These are phyloP conservation scores for Acanthamoeba polyphaga DNA, from an alignment of 208 protist genomes.

Conservation along the genomic window DNA sequence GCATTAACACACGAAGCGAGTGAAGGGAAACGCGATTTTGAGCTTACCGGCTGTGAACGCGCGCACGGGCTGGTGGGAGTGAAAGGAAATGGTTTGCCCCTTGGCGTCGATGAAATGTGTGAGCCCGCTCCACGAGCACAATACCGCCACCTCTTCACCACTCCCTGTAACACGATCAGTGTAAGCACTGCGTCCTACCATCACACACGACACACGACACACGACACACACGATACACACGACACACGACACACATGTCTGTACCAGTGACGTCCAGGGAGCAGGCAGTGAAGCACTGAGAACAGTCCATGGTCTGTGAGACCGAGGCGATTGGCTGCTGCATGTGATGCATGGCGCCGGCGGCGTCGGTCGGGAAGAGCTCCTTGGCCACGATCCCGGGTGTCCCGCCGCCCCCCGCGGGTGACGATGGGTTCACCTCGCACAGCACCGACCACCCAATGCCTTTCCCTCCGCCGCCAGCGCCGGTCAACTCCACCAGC, in stretches of 20 bases:
- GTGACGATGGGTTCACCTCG: not conserved
- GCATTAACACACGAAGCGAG: not conserved
- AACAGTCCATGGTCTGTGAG: slow-evolving; percentile 15
- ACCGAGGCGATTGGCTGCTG: not conserved
- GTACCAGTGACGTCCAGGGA: slow-evolving; percentile 11
- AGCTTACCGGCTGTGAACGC: slow-evolving; percentile 9
- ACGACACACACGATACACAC: not conserved
- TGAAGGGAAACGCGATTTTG: not conserved
- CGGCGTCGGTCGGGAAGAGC: not conserved
- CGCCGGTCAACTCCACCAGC: slow-evolving; percentile 3
- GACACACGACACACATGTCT: not conserved
- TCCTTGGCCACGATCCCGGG: slow-evolving; percentile 3
- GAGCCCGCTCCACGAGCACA: slow-evolving; percentile 23
- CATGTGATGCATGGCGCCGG: not conserved
- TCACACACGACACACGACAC: not conserved
- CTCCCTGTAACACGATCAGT: not conserved
- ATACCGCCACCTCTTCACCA: not conserved
- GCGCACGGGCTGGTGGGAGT: slow-evolving; percentile 14
- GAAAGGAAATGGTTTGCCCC: slow-evolving; percentile 4
- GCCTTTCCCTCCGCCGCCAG: not conserved
- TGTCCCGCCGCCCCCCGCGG: not conserved
- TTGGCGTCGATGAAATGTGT: slow-evolving; percentile 25
- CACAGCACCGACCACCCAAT: not conserved
- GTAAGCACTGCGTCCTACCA: too few species aligned
- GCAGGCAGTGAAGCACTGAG: slow-evolving; percentile 33